Conservation (phyloP, 257 asterid species). For the Jacaranda mimosifolia region DNA sequence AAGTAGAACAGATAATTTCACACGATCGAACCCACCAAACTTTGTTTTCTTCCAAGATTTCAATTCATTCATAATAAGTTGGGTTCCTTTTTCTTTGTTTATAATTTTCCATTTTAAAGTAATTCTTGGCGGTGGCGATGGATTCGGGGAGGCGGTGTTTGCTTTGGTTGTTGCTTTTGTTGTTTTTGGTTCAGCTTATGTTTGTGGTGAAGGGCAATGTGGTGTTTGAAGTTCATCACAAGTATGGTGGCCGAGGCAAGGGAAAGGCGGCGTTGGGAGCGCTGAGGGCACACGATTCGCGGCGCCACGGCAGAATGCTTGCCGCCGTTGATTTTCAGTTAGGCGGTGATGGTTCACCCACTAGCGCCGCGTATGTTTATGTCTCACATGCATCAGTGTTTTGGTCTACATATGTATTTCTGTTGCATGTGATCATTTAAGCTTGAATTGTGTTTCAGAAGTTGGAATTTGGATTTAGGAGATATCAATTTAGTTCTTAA, state of each 20-base stretch:
- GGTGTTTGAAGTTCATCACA: conserved; percentile 64
- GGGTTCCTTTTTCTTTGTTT: conserved; percentile 24
- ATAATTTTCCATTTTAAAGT: not conserved
- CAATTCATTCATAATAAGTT: conserved; percentile 33
- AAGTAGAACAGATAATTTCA: conserved; percentile 35
- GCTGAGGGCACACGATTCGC: conserved; percentile 60
- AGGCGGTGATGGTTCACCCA: conserved; percentile 72
- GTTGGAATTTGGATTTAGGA: conserved; percentile 21
- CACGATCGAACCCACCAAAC: conserved; percentile 32
- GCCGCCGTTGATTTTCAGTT: conserved; percentile 55
- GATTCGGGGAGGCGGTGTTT: conserved; percentile 38
- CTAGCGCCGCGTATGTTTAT: conserved; percentile 56
- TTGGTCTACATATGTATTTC: conserved; percentile 22
- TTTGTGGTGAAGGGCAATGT: conserved; percentile 53
- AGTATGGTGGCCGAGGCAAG: conserved; percentile 59
- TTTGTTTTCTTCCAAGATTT: conserved; percentile 25
- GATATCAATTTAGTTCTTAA: not conserved
- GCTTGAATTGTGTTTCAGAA: conserved; percentile 5
- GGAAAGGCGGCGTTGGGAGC: conserved; percentile 44
- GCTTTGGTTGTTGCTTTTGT: conserved; percentile 31
- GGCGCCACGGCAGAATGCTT: conserved; percentile 71
- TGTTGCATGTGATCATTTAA: conserved; percentile 16
- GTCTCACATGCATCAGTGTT: not conserved
- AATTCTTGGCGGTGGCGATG: conserved; percentile 45
- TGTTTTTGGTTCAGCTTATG: conserved; percentile 40